phyloP scores from a whole-genome alignment of 176 grass and related monocot genomes.

The Poa annua region DNA sequence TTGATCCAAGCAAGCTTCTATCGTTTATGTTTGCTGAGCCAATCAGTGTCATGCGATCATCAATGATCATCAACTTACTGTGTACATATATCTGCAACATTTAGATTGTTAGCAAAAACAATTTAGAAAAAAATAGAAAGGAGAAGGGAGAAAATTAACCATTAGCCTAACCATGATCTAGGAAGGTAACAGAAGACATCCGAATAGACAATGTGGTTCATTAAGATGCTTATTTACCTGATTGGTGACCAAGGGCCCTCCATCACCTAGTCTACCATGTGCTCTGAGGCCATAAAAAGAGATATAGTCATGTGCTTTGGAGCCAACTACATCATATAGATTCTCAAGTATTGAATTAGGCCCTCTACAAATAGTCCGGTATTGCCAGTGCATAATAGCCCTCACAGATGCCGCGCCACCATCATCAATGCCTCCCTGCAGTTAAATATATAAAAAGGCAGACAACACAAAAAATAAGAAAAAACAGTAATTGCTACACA shows the following conservation, averaged over 20 bases:
- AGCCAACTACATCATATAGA: constrained; percentile 77
- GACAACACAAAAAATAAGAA: background rate
- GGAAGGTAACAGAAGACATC: constrained; percentile 14
- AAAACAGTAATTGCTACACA: background rate
- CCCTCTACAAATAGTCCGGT: constrained; percentile 90
- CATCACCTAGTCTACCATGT: constrained; percentile 72
- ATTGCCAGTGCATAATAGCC: constrained; percentile 99
- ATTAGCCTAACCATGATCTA: constrained; percentile 31
- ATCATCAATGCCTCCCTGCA: constrained; percentile 94
- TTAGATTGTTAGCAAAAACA: constrained; percentile 28
- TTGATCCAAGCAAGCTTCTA: constrained; percentile 97
- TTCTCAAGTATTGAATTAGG: constrained; percentile 95
- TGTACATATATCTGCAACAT: constrained; percentile 87
- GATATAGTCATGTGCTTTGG: constrained; percentile 88
- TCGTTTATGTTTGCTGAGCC: constrained; percentile 99
- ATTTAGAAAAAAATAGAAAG: constrained; percentile 10
- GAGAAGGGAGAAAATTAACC: constrained; percentile 2
- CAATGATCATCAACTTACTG: constrained; percentile 99
- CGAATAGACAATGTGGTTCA: background rate
- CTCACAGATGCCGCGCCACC: constrained; percentile 92
- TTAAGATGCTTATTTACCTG: constrained; percentile 54
- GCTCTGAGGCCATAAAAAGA: constrained; percentile 95
- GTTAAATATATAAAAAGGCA: background rate
- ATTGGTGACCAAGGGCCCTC: constrained; percentile 81
- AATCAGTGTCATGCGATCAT: constrained; percentile 92